phyloP scores from a whole-genome alignment of 352 stramenopile species.

The Pythium plurisporium region DNA sequence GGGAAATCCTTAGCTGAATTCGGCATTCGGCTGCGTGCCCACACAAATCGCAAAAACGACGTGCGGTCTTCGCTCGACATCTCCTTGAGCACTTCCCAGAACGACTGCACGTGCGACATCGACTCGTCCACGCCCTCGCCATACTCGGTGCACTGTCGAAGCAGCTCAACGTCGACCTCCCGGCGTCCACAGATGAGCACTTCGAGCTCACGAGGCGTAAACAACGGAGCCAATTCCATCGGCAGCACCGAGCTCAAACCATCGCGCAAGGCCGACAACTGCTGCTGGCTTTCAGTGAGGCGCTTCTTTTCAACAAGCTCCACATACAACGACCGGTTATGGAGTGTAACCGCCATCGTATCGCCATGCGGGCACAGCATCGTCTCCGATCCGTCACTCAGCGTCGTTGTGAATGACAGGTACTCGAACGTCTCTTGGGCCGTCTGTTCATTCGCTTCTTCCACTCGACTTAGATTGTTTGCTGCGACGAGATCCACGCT shows the following conservation, averaged over 20 bases:
- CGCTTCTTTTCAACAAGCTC: no score
- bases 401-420: slow-evolving; percentile 64
- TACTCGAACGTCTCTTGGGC: slow-evolving; percentile 67
- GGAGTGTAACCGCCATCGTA: background rate
- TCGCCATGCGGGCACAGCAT: slow-evolving; percentile 38
- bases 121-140: slow-evolving; percentile 62
- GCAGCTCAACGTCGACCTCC: slow-evolving; percentile 65
- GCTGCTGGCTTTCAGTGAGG: slow-evolving; percentile 41
- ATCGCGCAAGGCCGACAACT: slow-evolving; percentile 39
- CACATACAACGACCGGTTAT: no score
- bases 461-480: no score
- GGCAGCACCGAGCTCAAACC: slow-evolving; percentile 75
- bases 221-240: slow-evolving; percentile 44
- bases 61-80: slow-evolving; percentile 64
- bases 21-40: slow-evolving; percentile 68
- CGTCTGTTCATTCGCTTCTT: slow-evolving; percentile 29
- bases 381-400: slow-evolving; percentile 55
- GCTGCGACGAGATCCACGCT: slow-evolving; percentile 63
- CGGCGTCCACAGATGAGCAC: slow-evolving; percentile 65
- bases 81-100: slow-evolving; percentile 67
- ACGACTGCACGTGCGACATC: slow-evolving; percentile 70
- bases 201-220: slow-evolving; percentile 70
- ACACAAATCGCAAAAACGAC: slow-evolving; percentile 80
- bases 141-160: slow-evolving; percentile 80
- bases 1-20: slow-evolving; percentile 58